Evolutionary conservation across 768 basidiomycete genomes (phyloP).

Genomic region (Boletus reticuloceps): DNA sequence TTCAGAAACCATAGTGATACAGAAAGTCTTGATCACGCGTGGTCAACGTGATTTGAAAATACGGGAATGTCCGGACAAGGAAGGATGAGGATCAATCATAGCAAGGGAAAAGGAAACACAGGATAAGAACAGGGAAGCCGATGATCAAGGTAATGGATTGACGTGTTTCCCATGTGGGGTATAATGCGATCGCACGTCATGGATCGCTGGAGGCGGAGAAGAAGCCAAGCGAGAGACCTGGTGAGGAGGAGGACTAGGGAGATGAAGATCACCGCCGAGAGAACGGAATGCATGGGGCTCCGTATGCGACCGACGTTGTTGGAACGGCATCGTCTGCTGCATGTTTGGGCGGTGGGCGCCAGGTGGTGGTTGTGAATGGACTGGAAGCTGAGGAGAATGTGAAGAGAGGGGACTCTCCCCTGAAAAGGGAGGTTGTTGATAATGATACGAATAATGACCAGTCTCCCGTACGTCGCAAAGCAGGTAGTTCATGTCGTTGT

Average conservation of each 20-base stretch:
- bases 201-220: slow-evolving; percentile 39
- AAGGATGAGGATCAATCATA: slow-evolving; percentile 22
- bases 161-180: slow-evolving; percentile 46
- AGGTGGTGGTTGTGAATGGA: slow-evolving; percentile 34
- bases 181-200: slow-evolving; percentile 37
- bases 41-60: slow-evolving; percentile 27
- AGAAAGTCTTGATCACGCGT: slow-evolving; percentile 25
- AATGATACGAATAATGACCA: slow-evolving; percentile 50
- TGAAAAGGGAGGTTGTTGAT: slow-evolving; percentile 49
- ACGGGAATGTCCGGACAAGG: slow-evolving; percentile 26
- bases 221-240: slow-evolving; percentile 42
- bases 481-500: slow-evolving; percentile 46
- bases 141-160: slow-evolving; percentile 44
- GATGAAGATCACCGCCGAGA: slow-evolving; percentile 48
- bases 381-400: slow-evolving; percentile 42
- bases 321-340: slow-evolving; percentile 48
- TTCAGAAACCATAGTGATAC: slow-evolving; percentile 33
- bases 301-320: slow-evolving; percentile 55
- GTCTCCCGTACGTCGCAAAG: slow-evolving; percentile 47
- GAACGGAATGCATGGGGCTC: slow-evolving; percentile 54
- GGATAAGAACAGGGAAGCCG: slow-evolving; percentile 14
- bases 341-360: slow-evolving; percentile 37
- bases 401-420: slow-evolving; percentile 40
- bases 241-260: slow-evolving; percentile 44
- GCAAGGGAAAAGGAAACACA: slow-evolving; percentile 15